These are phyloP conservation scores for Omphalotus guepiniiformis DNA, from an alignment of 768 basidiomycete species.

Conservation along the genomic window DNA sequence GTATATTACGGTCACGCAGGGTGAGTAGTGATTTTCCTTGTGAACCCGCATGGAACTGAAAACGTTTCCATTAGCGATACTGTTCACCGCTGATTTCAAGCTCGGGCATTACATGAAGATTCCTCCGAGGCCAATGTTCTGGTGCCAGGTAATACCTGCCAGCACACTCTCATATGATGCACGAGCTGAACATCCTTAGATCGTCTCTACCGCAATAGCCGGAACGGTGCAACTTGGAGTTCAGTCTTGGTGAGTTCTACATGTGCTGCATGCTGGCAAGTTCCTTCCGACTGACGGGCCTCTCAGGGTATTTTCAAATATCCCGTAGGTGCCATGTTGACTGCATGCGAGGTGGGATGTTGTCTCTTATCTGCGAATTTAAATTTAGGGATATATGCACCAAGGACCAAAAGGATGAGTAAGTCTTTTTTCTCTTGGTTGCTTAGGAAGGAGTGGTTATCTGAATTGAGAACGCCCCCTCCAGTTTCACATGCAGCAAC, in stretches of 20 bases:
- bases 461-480: background rate
- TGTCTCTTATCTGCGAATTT: conserved; percentile 1
- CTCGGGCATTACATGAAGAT: conserved; percentile 26
- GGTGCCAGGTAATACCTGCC: conserved; percentile 19
- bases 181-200: conserved; percentile 30
- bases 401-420: conserved; percentile 39
- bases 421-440: conserved; percentile 14
- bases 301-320: conserved; percentile 60
- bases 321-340: conserved; percentile 25
- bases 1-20: conserved; percentile 31
- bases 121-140: conserved; percentile 57
- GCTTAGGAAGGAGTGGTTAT: background rate
- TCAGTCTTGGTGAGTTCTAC: conserved; percentile 37
- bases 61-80: conserved; percentile 18
- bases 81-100: conserved; percentile 50
- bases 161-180: conserved; percentile 10
- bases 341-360: too few species aligned
- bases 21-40: conserved; percentile 3
- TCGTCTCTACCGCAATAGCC: conserved; percentile 53
- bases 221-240: conserved; percentile 66
- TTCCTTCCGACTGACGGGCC: too few species aligned
- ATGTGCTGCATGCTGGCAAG: conserved; percentile 16
- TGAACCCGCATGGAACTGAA: background rate
- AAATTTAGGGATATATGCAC: conserved; percentile 41
- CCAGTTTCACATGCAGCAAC: conserved; percentile 46